phyloP scores from a whole-genome alignment of 805 yeast genomes.

The Jamesozyma rosinii region DNA sequence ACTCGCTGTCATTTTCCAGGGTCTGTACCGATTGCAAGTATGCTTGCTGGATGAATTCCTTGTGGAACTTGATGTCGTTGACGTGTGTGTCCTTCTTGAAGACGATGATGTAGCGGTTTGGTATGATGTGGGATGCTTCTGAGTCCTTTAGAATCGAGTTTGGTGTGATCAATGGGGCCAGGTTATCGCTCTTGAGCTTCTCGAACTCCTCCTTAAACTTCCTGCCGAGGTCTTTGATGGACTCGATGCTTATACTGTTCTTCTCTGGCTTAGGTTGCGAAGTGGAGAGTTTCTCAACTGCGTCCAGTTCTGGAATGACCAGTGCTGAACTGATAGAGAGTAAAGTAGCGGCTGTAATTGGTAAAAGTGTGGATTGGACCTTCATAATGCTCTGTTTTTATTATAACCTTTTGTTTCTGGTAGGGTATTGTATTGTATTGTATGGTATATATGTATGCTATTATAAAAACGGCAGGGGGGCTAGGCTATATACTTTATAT shows the following conservation, averaged over 20 bases:
- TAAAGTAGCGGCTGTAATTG: neutral
- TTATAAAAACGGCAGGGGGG: too few relatives aligned
- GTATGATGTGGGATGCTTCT: neutral
- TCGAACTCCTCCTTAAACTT: neutral
- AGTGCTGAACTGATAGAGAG: neutral
- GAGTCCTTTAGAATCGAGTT: neutral
- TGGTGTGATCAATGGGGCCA: slow-evolving; percentile 1
- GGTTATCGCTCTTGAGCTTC: neutral
- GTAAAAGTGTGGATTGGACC: neutral
- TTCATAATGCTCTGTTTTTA: too few relatives aligned
- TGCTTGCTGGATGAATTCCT: neutral
- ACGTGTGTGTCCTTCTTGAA: slow-evolving; percentile 54
- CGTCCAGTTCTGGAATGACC: neutral
- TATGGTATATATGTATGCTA: too few relatives aligned
- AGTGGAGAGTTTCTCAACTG: neutral
- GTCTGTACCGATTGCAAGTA: neutral
- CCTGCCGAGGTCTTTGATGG: neutral
- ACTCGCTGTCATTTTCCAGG: neutral
- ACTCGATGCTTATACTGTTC: neutral
- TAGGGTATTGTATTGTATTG: too few relatives aligned
- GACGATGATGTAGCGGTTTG: slow-evolving; percentile 57
- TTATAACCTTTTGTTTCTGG: too few relatives aligned
- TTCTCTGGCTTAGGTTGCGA: neutral
- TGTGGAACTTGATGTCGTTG: slow-evolving; percentile 12
- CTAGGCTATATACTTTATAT: too few relatives aligned